Evolutionary conservation across 768 basidiomycete genomes (phyloP), one percentile per base, ranked within the genome.

Genomic region (Nidularia sp.): DNA sequence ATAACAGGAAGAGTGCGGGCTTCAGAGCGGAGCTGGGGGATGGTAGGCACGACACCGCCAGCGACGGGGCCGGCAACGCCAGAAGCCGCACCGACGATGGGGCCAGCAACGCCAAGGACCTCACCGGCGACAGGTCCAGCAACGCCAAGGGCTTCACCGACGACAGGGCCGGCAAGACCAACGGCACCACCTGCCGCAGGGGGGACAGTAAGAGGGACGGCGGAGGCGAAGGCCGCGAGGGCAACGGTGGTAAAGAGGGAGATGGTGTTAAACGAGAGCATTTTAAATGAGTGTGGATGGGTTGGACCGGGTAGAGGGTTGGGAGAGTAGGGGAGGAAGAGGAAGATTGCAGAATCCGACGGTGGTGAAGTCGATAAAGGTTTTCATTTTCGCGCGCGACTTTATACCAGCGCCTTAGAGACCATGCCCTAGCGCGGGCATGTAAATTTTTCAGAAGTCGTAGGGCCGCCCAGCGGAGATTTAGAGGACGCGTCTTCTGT

Each of bases 241-340:
- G 60, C 60, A 13, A 62, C 5, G 46, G 61, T 55, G 49, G 59
- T 48, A 53, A 66, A 22, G 54, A 59, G 35, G 46, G 66, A 43
- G 50, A 65, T 48, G 18, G 57, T 45, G 43, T 50, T 55, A 58
- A 64, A 60, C 49, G 52, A 58, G 45, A 47, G 51, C 66, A 67
- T 67, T 58, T 45, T 34, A 51, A 61, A 63, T 4, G 62, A 63
- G 29, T 56, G 61, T 57, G 34, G 39, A 22, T 44, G 49, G 31
- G 47, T 35, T 34, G 43, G 18, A 50, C 45, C n/a, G 54, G 34
- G 45, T 54, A 50, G 32, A 15, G 41, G 12, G 41, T 45, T 18
- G 39, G 25, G 18, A 55, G 50, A 29, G 31, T n/a, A 54, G 49
- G 5, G 44, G 48, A 13, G 34, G 42, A 44, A 36, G 33, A 34